A percentile compares a stretch with the other conserved stretches of the same genome.
Conservation (phyloP, 2,329 filamentous ascomycete genomes). For the Exophiala sp. region DNA sequence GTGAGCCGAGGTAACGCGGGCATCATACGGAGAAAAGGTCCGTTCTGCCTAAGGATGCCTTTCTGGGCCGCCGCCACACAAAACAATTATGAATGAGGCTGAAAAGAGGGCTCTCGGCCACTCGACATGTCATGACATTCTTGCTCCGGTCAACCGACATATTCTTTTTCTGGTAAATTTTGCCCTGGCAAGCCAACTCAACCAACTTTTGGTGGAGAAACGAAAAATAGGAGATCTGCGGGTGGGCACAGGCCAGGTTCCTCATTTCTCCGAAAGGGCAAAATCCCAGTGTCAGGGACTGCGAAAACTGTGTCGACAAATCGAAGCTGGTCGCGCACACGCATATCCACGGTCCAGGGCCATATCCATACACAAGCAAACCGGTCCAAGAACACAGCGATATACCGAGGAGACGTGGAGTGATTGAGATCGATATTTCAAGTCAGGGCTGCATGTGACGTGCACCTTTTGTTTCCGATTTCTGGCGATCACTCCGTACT, state of each 20-base stretch:
- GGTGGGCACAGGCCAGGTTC: conserved; percentile 8
- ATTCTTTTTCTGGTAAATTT: not conserved
- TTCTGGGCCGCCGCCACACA: not conserved
- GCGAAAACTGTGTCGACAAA: conserved; percentile 13
- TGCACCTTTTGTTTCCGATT: too few species aligned
- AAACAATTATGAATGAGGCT: conserved; percentile 1
- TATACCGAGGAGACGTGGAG: too few species aligned
- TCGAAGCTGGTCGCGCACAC: conserved; percentile 2
- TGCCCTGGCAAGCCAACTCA: not conserved
- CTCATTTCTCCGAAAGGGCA: conserved; percentile 22
- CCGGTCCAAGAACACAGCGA: too few species aligned
- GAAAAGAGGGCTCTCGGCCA: not conserved
- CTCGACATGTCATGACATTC: not conserved
- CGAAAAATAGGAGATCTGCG: not conserved
- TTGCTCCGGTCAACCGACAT: conserved; percentile 12
- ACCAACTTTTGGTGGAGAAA: conserved; percentile 5
- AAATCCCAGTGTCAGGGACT: not conserved
- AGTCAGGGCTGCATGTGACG: too few species aligned
- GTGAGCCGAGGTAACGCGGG: conserved; percentile 7
- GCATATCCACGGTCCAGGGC: conserved; percentile 1
- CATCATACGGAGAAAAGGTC: not conserved
- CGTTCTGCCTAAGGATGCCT: not conserved
- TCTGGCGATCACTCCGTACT: not conserved
- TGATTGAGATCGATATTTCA: too few species aligned
- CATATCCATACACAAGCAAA: not conserved